Evolutionary conservation across 345 rosid species (phyloP).

Genomic region (Carallia brachiata): DNA sequence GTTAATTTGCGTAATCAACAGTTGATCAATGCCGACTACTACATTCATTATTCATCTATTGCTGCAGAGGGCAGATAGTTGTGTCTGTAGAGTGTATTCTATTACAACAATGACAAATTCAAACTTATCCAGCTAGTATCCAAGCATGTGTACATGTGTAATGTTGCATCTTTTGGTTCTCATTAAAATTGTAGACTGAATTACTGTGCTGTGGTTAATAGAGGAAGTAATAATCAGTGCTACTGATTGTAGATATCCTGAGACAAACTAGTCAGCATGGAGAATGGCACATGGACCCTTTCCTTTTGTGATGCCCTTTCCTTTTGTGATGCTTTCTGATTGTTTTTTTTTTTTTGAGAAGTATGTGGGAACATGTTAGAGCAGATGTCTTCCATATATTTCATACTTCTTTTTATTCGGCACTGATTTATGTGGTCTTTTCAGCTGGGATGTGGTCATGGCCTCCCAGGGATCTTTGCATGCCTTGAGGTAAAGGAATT

Average conservation of each 20-base stretch:
- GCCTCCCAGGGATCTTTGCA: slow-evolving; percentile 81
- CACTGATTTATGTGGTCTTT: slow-evolving; percentile 22
- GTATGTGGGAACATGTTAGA: not conserved
- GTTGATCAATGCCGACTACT: not conserved
- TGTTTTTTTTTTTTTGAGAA: slow-evolving; percentile 8
- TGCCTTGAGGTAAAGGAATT: slow-evolving; percentile 61
- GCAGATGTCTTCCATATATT: not conserved
- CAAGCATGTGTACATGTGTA: not conserved
- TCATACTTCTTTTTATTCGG: slow-evolving; percentile 8
- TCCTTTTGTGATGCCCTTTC: too few relatives aligned
- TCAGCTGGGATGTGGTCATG: slow-evolving; percentile 98
- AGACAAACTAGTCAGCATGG: too few relatives aligned
- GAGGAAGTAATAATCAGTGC: too few relatives aligned
- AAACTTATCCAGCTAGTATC: not conserved
- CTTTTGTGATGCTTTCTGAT: not conserved
- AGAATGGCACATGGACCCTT: too few relatives aligned
- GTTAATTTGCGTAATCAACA: not conserved
- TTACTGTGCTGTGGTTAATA: too few relatives aligned
- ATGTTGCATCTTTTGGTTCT: not conserved
- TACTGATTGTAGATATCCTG: too few relatives aligned
- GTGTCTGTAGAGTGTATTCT: not conserved
- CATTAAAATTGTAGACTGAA: too few relatives aligned
- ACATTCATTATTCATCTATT: not conserved
- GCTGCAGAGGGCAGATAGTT: not conserved
- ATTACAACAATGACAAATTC: not conserved